These are phyloP conservation scores for Cutaneotrichosporon sp. DNA, from an alignment of 1,284 basidiomycete genomes.

Conservation along the genomic window DNA sequence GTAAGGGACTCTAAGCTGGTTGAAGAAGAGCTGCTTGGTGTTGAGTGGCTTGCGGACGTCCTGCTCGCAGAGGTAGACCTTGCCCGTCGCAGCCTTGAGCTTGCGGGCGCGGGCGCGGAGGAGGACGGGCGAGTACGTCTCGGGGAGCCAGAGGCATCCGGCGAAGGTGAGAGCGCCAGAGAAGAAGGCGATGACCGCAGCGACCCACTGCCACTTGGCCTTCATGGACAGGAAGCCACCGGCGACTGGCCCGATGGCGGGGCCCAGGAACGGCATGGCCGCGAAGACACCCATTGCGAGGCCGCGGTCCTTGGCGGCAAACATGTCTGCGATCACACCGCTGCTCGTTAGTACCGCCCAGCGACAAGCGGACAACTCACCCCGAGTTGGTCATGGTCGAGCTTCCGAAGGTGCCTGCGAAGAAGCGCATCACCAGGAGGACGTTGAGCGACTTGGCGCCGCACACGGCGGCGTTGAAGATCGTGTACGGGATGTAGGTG, in stretches of 20 bases:
- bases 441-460: conserved; percentile 52
- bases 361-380: background rate
- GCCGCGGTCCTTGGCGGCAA: conserved; percentile 50
- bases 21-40: conserved; percentile 42
- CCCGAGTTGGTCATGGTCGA: conserved; percentile 55
- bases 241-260: conserved; percentile 52
- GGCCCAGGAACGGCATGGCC: conserved; percentile 52
- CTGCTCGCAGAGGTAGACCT: conserved; percentile 50
- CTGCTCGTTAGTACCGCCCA: background rate
- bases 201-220: conserved; percentile 58
- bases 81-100: conserved; percentile 53
- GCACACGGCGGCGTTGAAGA: conserved; percentile 54
- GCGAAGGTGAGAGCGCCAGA: conserved; percentile 46
- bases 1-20: conserved; percentile 53
- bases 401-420: conserved; percentile 53
- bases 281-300: conserved; percentile 59
- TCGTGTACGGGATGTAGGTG: conserved; percentile 51
- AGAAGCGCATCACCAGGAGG: conserved; percentile 55
- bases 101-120: conserved; percentile 47
- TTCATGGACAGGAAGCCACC: conserved; percentile 51
- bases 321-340: conserved; percentile 55
- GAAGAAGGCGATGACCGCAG: conserved; percentile 65
- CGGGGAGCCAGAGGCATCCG: conserved; percentile 45
- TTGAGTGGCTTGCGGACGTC: conserved; percentile 46
- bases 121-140: conserved; percentile 56